Evolutionary conservation across 306 rosid genomes (phyloP).

Genomic region (Prunus armeniaca): DNA sequence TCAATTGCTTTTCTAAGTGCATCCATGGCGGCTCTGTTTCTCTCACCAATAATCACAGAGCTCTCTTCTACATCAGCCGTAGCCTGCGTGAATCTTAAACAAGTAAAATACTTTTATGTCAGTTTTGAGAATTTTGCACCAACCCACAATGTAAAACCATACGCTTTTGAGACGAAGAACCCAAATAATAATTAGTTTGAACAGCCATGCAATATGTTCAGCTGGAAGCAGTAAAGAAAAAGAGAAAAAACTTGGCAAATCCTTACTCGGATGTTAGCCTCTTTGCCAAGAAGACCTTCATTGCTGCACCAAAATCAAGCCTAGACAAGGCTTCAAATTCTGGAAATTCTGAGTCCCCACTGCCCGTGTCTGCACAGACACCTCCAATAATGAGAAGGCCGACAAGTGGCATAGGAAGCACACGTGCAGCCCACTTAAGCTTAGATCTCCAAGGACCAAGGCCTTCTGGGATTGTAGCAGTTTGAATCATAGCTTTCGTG

Average conservation of each 20-base stretch:
- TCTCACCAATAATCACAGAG: constrained; percentile 84
- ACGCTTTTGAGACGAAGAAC: not conserved
- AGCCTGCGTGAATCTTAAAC: constrained; percentile 65
- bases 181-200: not conserved
- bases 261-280: constrained; percentile 77
- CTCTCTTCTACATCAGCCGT: constrained; percentile 77
- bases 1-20: constrained; percentile 54
- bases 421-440: constrained; percentile 92
- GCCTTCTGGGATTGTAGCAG: constrained; percentile 59
- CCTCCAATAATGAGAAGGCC: constrained; percentile 81
- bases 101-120: constrained; percentile 20
- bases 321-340: constrained; percentile 91
- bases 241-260: constrained; percentile 7
- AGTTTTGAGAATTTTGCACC: constrained; percentile 3
- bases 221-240: constrained; percentile 2
- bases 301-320: constrained; percentile 88
- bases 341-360: constrained; percentile 68
- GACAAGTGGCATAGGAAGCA: constrained; percentile 96
- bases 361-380: constrained; percentile 70
- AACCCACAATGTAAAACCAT: not conserved
- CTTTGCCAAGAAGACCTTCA: constrained; percentile 91
- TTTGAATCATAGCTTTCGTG: constrained; percentile 71
- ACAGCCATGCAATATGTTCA: not conserved
- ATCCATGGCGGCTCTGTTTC: constrained; percentile 75
- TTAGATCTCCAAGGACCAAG: constrained; percentile 87